phyloP scores from a whole-genome alignment of 2,329 filamentous ascomycete genomes.

The Aureobasidium sp. region DNA sequence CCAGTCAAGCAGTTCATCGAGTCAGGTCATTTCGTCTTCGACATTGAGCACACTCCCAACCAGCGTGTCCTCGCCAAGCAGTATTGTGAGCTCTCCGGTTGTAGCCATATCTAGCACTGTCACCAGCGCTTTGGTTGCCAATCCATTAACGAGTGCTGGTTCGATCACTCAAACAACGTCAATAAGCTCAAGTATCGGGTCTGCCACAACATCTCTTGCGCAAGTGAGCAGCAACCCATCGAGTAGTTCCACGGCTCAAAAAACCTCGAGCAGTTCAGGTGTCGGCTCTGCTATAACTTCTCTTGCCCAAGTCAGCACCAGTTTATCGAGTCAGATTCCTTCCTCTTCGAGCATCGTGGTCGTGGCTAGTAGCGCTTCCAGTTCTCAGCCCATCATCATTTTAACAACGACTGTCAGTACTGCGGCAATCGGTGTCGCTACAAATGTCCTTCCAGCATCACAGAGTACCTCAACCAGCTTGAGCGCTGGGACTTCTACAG shows the following conservation, averaged over 20 bases:
- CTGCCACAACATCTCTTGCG: neutral
- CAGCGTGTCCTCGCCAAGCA: neutral
- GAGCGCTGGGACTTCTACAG: neutral
- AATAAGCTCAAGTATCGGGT: neutral
- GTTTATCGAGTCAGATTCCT: neutral
- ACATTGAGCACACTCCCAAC: neutral
- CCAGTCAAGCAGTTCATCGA: neutral
- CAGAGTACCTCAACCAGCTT: neutral
- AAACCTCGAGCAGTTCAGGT: neutral
- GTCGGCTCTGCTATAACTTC: neutral
- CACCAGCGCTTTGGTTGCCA: neutral
- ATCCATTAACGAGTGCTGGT: neutral
- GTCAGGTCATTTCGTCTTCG: neutral
- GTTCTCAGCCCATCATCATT: neutral
- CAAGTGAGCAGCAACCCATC: neutral
- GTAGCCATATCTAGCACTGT: neutral
- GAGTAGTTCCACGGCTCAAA: neutral
- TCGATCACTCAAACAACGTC: neutral
- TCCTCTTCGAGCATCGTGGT: neutral
- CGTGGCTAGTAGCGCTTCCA: neutral
- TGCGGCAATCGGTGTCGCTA: neutral
- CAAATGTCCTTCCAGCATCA: neutral
- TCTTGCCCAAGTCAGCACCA: neutral
- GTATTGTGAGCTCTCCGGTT: neutral
- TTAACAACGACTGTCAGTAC: neutral